Percentiles rank a stretch among this genome's conserved stretches.
Conservation (phyloP, 2,329 filamentous ascomycete genomes). For the Sarocladium oryzae region DNA sequence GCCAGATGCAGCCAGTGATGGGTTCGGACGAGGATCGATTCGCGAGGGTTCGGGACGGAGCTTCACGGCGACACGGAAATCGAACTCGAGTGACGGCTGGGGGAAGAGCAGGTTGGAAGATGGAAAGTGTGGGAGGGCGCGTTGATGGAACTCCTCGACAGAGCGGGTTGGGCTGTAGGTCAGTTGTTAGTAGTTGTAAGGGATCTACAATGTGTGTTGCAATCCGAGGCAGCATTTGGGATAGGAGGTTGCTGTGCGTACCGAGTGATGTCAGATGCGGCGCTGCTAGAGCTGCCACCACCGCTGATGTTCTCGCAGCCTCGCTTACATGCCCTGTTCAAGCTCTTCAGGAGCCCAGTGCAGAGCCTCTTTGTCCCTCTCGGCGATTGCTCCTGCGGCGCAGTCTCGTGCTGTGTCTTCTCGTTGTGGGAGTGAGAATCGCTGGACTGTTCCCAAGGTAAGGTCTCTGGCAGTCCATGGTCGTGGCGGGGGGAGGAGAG, state of each 20-base stretch:
- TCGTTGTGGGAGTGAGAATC: neutral
- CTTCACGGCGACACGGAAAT: slow-evolving; percentile 43
- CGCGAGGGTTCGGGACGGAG: slow-evolving; percentile 36
- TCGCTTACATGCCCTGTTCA: neutral
- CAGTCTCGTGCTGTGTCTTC: neutral
- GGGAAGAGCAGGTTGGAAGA: slow-evolving; percentile 37
- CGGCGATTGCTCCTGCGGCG: neutral
- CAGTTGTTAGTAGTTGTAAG: too few relatives aligned
- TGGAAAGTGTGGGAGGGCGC: slow-evolving; percentile 33
- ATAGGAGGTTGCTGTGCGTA: too few relatives aligned
- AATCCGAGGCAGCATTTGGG: too few relatives aligned
- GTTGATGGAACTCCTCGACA: slow-evolving; percentile 32
- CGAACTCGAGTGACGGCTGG: slow-evolving; percentile 39
- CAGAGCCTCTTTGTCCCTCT: slow-evolving; percentile 3
- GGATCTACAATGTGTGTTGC: too few relatives aligned
- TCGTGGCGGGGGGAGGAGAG: slow-evolving; percentile 10
- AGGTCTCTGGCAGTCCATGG: neutral
- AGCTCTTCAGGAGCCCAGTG: slow-evolving; percentile 4
- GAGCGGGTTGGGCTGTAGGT: slow-evolving; percentile 9
- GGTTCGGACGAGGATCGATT: neutral
- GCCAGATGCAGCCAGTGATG: neutral
- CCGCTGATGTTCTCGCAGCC: neutral
- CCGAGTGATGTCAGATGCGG: neutral
- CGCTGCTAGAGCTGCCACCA: neutral
- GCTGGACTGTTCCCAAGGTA: slow-evolving; percentile 1